Base-by-base conservation (phyloP, 768 basidiomycete species). In the Heimioporus sp. region DNA sequence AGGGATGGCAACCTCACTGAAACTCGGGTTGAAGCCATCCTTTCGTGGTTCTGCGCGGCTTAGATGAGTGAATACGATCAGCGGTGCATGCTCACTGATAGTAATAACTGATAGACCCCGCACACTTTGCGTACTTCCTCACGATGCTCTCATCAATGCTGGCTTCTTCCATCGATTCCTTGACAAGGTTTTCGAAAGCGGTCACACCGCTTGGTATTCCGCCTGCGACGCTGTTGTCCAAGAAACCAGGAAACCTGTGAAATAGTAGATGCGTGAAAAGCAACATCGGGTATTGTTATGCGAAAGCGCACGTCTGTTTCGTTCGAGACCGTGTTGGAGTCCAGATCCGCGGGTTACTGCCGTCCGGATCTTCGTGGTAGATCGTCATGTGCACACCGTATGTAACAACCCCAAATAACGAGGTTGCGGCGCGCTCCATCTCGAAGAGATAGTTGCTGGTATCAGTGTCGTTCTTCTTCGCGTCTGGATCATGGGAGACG, bases 81-180 rank as follows among this genome's bases (percentile, higher is more conserved):
- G 20, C 30, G 13, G 44, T 39, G 21, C 5, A 20, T 9, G 48
- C 71, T 61, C 54, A 88, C 88, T 78, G 79, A 67, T 79, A 85
- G 72, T 90, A 92, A 73, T 98, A 98, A 54, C 87, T 90, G 44
- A 92, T 69, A 2, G 81, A 78, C 5, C 94, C 93, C 10, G 77
- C 81, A 8, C 80, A 60, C 54, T 77, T 80, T 12, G 85, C 75
- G 54, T 86, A 72, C 19, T 76, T 71, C 43, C 78, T 73, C 11
- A 91, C 82, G 41, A 92, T 65, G n/a, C 74, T 68, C 46, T 85
- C 85, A 4, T 76, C 74, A 20, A 98, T 75, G 58, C 86, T 92
- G 2, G 94, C 96, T 68, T 99, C 96, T 64, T 98, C 96, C 77
- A 83, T 86, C 49, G 90, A 87, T 68, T 98, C 96, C 65, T 96